Percentiles rank a stretch among this genome's conserved stretches.
Evolutionary conservation across 2,329 filamentous ascomycete genomes (phyloP).

Genomic region (Chrysoporthe deuterocubensis): DNA sequence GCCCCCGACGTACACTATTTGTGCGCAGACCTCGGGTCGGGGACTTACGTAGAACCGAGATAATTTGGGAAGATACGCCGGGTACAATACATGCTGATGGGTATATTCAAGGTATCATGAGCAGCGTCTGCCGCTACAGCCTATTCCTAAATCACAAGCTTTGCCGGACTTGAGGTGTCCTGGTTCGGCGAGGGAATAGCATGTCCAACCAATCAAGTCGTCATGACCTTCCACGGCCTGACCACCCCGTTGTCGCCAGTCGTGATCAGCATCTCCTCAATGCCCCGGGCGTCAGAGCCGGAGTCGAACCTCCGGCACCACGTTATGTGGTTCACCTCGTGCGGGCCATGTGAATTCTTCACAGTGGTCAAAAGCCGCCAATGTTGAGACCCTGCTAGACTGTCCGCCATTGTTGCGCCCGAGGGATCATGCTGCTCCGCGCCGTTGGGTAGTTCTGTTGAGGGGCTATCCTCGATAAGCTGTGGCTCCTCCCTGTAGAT

Average conservation of each 20-base stretch:
- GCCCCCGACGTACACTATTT: too few relatives aligned
- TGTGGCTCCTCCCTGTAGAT: slow-evolving; percentile 69
- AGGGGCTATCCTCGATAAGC: slow-evolving; percentile 6
- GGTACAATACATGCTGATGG: not conserved
- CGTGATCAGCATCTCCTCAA: slow-evolving; percentile 85
- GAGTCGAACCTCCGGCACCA: slow-evolving; percentile 84
- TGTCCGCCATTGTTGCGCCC: not conserved
- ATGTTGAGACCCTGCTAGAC: slow-evolving; percentile 44
- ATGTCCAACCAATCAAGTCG: slow-evolving; percentile 13
- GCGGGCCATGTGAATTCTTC: slow-evolving; percentile 82
- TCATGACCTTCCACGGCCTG: slow-evolving; percentile 70
- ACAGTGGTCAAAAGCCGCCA: slow-evolving; percentile 76
- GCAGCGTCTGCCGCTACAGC: not conserved
- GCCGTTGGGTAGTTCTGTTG: not conserved
- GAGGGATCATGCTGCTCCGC: not conserved
- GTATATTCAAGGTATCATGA: not conserved
- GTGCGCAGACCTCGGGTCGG: not conserved
- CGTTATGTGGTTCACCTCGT: slow-evolving; percentile 88
- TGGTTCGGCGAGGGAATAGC: not conserved
- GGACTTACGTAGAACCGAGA: not conserved
- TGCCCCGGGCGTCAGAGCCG: slow-evolving; percentile 54
- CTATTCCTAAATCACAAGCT: not conserved
- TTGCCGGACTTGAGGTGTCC: not conserved
- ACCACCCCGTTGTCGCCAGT: slow-evolving; percentile 93
- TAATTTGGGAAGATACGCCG: not conserved